A percentile compares a stretch with the other conserved stretches of the same genome.
Conservation (phyloP, 116 monocot species). For the Cymodocea nodosa region DNA sequence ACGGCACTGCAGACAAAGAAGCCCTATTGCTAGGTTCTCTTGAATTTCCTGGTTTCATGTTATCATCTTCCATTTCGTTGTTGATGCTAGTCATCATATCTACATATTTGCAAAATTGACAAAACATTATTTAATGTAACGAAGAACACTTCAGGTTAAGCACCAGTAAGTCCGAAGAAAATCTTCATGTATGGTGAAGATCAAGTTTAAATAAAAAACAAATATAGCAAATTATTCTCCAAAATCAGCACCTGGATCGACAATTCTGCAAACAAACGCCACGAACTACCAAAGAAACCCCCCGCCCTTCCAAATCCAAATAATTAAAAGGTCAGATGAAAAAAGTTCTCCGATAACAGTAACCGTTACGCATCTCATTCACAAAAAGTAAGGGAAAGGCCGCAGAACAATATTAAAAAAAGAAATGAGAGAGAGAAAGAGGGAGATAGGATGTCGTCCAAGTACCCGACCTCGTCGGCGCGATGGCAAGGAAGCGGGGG, state of each 20-base stretch:
- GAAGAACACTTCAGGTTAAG: neutral
- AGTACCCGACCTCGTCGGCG: too few relatives aligned
- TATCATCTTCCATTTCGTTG: slow-evolving; percentile 10
- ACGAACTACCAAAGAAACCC: too few relatives aligned
- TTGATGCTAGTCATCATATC: slow-evolving; percentile 11
- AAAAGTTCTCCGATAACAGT: too few relatives aligned
- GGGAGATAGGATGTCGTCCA: too few relatives aligned
- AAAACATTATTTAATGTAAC: neutral
- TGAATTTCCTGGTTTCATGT: neutral
- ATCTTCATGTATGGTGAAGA: neutral
- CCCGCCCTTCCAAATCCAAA: too few relatives aligned
- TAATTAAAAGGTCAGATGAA: too few relatives aligned
- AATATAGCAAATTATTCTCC: neutral
- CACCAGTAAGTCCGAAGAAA: too few relatives aligned
- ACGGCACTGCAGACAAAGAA: slow-evolving; percentile 6
- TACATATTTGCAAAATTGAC: neutral
- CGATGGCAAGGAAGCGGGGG: neutral
- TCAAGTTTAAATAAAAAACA: neutral
- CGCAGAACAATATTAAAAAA: too few relatives aligned
- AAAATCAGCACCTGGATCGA: neutral
- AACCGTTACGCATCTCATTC: too few relatives aligned
- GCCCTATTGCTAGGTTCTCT: slow-evolving; percentile 1
- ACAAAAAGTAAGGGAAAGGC: too few relatives aligned
- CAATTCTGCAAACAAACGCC: neutral
- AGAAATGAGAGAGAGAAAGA: too few relatives aligned